Evolutionary conservation across 2,329 filamentous ascomycete species (phyloP), one percentile per base, ranked within the genome.

Genomic region (Trichoderma gracile): DNA sequence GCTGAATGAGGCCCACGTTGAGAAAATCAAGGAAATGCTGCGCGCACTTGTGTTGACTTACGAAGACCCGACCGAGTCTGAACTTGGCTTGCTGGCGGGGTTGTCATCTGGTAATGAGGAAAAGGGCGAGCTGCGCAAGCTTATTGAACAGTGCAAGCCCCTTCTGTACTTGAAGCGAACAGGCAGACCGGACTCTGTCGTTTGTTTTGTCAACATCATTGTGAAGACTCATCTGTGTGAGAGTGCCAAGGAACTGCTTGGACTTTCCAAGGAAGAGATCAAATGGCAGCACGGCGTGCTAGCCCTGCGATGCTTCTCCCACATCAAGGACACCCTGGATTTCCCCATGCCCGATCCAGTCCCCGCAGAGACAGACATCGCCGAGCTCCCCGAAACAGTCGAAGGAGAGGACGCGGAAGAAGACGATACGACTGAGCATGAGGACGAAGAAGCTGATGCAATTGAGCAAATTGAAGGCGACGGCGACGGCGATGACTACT

Each of bases 271-370:
- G 0, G 77, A 79, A 45, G 78, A 76, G 14, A 75, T 73, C 15
- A 78, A 76, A 57, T 74, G 77, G 68, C 78, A 80, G 45, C 77
- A 80, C n/a, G 78, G 78, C 2, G 74, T 80, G 2, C 68, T 80
- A 3, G 74, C 76, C 2, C 69, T 78, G 5, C 71, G 78, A 10
- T 74, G 74, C 0, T 77, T 79, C 59, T 72, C 74, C 2, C 76
- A 79, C 33, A 57, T 80, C 9, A 74, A 75, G 43, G 74, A 78
- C 4, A 62, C 47, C 0, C 75, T 78, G 12, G 69, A 73, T 52
- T 76, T 74, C 21, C 70, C 70, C 6, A 14, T 19, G 27, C 25
- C n/a, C 1, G 52, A 54, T 38, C 38, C 21, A 17, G 23, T 38
- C 1, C 12, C 42, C 3, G 49, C 47, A 17, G 27, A 43, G 14